Conservation (phyloP, 1,139 yeast genomes). For the Kodamaea suecica region DNA sequence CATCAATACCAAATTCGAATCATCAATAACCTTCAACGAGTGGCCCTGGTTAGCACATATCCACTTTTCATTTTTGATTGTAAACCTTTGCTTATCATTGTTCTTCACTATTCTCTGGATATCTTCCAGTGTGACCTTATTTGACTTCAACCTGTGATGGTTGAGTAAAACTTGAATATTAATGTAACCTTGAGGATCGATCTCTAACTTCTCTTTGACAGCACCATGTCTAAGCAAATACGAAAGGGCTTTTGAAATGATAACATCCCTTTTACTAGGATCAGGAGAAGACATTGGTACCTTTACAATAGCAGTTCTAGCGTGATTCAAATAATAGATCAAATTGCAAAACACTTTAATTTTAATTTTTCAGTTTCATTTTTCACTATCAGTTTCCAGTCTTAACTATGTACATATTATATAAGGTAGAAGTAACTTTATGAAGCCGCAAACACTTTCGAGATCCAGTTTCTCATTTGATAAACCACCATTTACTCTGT, state of each 20-base stretch:
- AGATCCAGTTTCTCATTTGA: too few relatives aligned
- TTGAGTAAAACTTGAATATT: conserved; percentile 48
- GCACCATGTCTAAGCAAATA: conserved; percentile 86
- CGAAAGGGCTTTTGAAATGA: conserved; percentile 71
- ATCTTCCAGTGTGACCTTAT: conserved; percentile 54
- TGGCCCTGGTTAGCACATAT: conserved; percentile 96
- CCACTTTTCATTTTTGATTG: conserved; percentile 23
- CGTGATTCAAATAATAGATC: too few relatives aligned
- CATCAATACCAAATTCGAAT: conserved; percentile 41
- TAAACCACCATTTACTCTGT: not conserved
- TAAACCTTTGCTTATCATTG: conserved; percentile 72
- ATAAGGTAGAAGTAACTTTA: not conserved
- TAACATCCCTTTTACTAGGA: conserved; percentile 35
- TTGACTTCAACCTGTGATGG: conserved; percentile 58
- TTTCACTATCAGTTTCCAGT: not conserved
- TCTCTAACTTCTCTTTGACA: conserved; percentile 57
- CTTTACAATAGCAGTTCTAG: too few relatives aligned
- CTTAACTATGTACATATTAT: not conserved
- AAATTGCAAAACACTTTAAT: too few relatives aligned
- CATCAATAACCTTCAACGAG: conserved; percentile 50
- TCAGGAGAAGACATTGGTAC: not conserved
- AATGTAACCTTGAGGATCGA: conserved; percentile 69
- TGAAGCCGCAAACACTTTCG: too few relatives aligned
- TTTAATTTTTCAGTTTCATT: too few relatives aligned
- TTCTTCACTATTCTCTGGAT: conserved; percentile 56